phyloP scores from a whole-genome alignment of 495 filamentous ascomycete genomes.

The Hypoxylon intermedium region DNA sequence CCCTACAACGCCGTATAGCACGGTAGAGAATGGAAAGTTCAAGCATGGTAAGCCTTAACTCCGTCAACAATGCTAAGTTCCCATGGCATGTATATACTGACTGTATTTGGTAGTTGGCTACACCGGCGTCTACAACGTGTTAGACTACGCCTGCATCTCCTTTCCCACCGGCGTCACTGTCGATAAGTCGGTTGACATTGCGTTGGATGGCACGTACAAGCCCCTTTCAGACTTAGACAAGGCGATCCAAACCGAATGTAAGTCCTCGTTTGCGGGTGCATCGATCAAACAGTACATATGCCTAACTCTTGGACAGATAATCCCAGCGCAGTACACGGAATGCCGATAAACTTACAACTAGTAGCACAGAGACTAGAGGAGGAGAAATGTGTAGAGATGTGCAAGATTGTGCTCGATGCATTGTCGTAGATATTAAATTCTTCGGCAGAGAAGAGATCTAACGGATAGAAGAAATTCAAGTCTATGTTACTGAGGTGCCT shows the following conservation, averaged over 20 bases:
- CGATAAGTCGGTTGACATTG: slow-evolving; percentile 67
- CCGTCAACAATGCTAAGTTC: background rate
- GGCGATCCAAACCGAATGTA: slow-evolving; percentile 75
- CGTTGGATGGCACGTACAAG: slow-evolving; percentile 57
- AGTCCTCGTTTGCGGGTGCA: background rate
- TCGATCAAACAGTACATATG: slow-evolving; percentile 1
- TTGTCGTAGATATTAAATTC: slow-evolving; percentile 23
- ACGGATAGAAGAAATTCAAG: background rate
- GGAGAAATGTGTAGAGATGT: slow-evolving; percentile 82
- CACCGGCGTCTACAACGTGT: slow-evolving; percentile 69
- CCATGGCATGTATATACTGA: background rate
- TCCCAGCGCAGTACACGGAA: slow-evolving; percentile 72
- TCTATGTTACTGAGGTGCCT: no score
- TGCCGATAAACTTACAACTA: slow-evolving; percentile 82
- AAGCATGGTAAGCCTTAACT: slow-evolving; percentile 66
- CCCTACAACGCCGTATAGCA: slow-evolving; percentile 75
- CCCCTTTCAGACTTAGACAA: slow-evolving; percentile 71
- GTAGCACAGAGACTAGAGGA: slow-evolving; percentile 81
- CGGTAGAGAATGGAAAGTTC: slow-evolving; percentile 74
- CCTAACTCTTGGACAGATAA: slow-evolving; percentile 55
- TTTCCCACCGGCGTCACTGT: slow-evolving; percentile 73
- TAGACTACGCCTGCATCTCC: slow-evolving; percentile 45
- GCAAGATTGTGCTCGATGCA: slow-evolving; percentile 70
- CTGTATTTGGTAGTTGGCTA: slow-evolving; percentile 69
- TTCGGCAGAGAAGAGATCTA: background rate